Evolutionary conservation across 2,329 filamentous ascomycete genomes (phyloP).

Genomic region (Paraphoma chrysanthemicola): DNA sequence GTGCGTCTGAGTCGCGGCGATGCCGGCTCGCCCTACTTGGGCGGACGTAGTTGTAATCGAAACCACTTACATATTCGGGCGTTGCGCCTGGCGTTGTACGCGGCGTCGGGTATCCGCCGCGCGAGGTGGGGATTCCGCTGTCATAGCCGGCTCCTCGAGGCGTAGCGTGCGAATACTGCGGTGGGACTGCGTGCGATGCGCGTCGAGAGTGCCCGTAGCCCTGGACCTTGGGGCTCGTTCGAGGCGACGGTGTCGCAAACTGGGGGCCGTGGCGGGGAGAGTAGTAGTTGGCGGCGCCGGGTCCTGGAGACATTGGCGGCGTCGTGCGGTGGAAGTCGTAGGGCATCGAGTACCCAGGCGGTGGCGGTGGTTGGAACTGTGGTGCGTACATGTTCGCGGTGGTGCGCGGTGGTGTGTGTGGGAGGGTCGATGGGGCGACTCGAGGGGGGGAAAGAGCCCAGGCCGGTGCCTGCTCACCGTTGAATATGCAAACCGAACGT

Average conservation of each 20-base stretch:
- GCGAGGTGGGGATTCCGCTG: conserved; percentile 48
- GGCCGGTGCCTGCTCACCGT: conserved; percentile 45
- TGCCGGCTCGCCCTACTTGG: conserved; percentile 47
- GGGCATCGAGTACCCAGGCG: conserved; percentile 44
- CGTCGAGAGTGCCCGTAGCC: conserved; percentile 64
- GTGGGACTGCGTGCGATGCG: conserved; percentile 58
- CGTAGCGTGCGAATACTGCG: conserved; percentile 52
- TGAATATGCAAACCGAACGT: conserved; percentile 38
- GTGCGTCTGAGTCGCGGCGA: conserved; percentile 47
- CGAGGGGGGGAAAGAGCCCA: conserved; percentile 24
- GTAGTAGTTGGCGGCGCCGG: conserved; percentile 56
- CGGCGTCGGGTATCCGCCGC: conserved; percentile 54
- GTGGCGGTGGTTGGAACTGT: conserved; percentile 44
- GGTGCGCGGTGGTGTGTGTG: conserved; percentile 2
- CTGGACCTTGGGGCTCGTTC: conserved; percentile 53
- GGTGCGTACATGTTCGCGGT: conserved; percentile 37
- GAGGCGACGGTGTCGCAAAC: conserved; percentile 54
- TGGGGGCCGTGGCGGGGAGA: conserved; percentile 60
- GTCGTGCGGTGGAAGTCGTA: conserved; percentile 44
- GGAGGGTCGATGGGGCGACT: conserved; percentile 5
- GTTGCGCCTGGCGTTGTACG: conserved; percentile 53
- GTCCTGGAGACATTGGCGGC: conserved; percentile 56
- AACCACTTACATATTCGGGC: conserved; percentile 69
- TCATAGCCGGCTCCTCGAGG: conserved; percentile 46
- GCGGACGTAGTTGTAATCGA: conserved; percentile 50